phyloP scores from a whole-genome alignment of 345 rosid genomes.

The Rhizophora mangle region DNA sequence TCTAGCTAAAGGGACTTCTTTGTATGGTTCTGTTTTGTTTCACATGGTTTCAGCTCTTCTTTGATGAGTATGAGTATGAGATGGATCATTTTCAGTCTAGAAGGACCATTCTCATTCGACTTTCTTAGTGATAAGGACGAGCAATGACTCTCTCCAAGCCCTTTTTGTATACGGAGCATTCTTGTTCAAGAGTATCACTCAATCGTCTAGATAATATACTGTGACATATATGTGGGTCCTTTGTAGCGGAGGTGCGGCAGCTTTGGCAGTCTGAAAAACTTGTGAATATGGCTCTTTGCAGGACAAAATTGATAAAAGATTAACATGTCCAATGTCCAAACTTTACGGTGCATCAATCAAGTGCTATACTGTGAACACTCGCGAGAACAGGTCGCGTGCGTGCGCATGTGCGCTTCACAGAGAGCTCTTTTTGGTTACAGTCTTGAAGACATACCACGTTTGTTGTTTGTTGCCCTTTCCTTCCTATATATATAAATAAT shows the following conservation, averaged over 20 bases:
- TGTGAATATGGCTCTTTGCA: neutral
- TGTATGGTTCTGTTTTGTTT: constrained; percentile 19
- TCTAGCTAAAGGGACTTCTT: constrained; percentile 11
- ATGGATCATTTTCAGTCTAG: neutral
- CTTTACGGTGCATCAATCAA: neutral
- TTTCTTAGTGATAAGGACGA: neutral
- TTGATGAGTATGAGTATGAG: neutral
- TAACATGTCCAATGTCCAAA: neutral
- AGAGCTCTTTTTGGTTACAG: neutral
- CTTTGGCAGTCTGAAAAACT: neutral
- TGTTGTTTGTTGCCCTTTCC: constrained; percentile 3
- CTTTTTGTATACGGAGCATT: neutral
- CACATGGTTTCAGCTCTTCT: neutral
- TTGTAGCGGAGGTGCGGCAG: no score
- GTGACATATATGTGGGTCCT: no score
- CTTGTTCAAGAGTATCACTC: neutral
- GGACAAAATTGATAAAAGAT: neutral
- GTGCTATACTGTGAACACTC: neutral
- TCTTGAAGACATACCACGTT: constrained; percentile 2
- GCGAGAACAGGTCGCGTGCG: constrained; percentile 2
- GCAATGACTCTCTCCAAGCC: neutral
- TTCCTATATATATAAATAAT: neutral
- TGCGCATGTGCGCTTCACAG: neutral
- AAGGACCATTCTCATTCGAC: neutral
- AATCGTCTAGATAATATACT: neutral